phyloP scores from a whole-genome alignment of 208 protist species.

The Trypanosoma avium region DNA sequence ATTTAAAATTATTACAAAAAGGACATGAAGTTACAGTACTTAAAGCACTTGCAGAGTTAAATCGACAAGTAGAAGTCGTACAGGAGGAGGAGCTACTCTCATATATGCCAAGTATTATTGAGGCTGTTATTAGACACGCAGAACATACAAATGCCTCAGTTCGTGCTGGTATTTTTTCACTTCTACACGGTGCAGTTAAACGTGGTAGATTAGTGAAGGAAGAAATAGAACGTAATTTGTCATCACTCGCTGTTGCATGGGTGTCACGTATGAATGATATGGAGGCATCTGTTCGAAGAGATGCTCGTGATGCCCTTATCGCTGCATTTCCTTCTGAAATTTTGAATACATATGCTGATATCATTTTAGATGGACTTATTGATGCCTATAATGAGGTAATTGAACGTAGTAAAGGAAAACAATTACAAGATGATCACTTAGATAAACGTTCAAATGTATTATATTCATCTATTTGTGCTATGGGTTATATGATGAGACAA shows the following conservation, averaged over 20 bases:
- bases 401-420: slow-evolving; percentile 30
- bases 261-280: slow-evolving; percentile 84
- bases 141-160: slow-evolving; percentile 64
- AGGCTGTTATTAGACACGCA: slow-evolving; percentile 63
- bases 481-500: slow-evolving; percentile 84
- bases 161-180: slow-evolving; percentile 48
- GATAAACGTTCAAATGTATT: slow-evolving; percentile 65
- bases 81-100: slow-evolving; percentile 39
- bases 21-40: slow-evolving; percentile 84
- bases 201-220: slow-evolving; percentile 51
- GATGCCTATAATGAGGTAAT: slow-evolving; percentile 43
- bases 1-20: slow-evolving; percentile 76
- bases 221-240: slow-evolving; percentile 39
- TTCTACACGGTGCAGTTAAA: slow-evolving; percentile 52
- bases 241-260: slow-evolving; percentile 61
- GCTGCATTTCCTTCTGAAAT: slow-evolving; percentile 57
- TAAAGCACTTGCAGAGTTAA: slow-evolving; percentile 74
- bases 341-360: slow-evolving; percentile 59
- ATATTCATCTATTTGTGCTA: slow-evolving; percentile 57
- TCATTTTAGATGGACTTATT: slow-evolving; percentile 43
- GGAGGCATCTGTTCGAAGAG: slow-evolving; percentile 51
- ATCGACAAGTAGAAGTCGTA: slow-evolving; percentile 24
- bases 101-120: slow-evolving; percentile 52
- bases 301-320: slow-evolving; percentile 64
- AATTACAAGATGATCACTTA: slow-evolving; percentile 67